Conservation (phyloP, 176 grass and related monocot species). For the Oropetium thomaeum region DNA sequence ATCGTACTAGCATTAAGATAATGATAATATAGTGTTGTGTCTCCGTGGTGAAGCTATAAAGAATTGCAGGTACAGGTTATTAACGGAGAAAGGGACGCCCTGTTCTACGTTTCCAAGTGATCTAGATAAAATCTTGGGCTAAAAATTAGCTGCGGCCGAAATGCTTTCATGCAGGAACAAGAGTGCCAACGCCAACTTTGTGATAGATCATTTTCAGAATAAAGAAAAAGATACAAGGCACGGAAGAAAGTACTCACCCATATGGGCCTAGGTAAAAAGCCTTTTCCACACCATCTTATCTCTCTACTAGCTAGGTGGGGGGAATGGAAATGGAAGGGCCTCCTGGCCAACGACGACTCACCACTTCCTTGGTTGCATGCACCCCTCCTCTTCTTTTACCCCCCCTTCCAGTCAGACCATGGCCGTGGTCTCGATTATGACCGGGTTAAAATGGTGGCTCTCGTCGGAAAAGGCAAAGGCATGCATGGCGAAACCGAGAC, state of each 20-base stretch:
- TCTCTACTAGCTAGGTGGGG: no score
- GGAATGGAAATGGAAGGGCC: conserved; percentile 7
- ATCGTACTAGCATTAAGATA: no score
- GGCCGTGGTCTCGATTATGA: background rate
- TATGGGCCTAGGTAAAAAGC: no score
- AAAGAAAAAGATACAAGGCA: background rate
- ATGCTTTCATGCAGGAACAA: background rate
- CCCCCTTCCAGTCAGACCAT: background rate
- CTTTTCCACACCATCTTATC: conserved; percentile 19
- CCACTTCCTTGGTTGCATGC: conserved; percentile 31
- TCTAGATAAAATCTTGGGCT: background rate
- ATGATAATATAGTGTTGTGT: background rate
- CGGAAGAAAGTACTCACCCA: conserved; percentile 3
- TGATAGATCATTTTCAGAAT: conserved; percentile 44
- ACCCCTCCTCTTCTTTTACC: background rate
- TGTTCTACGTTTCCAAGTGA: background rate
- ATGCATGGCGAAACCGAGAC: conserved; percentile 35
- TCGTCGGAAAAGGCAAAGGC: conserved; percentile 30
- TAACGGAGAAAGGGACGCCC: background rate
- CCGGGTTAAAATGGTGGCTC: conserved; percentile 26
- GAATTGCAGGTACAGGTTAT: background rate
- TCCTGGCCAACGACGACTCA: conserved; percentile 13
- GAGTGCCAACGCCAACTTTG: conserved; percentile 30
- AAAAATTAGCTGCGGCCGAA: conserved; percentile 31
- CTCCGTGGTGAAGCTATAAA: background rate